Evolutionary conservation across 495 filamentous ascomycete genomes (phyloP).

Genomic region (Terfezia boudieri): DNA sequence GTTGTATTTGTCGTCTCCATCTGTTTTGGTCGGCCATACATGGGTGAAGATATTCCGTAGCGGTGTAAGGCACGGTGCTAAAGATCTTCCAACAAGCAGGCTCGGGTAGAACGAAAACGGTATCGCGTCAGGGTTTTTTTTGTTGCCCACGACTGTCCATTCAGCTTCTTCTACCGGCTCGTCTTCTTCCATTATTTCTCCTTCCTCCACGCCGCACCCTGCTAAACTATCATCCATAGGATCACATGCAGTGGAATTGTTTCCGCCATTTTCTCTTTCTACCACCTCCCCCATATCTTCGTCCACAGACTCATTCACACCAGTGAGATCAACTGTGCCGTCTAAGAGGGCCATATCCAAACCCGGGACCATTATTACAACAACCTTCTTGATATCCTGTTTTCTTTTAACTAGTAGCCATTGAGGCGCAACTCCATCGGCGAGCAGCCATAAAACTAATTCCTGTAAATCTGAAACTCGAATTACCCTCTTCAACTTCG

Average conservation of each 20-base stretch:
- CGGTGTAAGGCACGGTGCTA: constrained; percentile 41
- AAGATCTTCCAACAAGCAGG: constrained; percentile 32
- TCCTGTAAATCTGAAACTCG: constrained; percentile 59
- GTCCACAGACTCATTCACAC: not conserved
- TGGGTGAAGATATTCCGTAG: constrained; percentile 67
- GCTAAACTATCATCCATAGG: not conserved
- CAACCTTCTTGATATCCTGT: constrained; percentile 53
- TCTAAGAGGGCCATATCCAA: constrained; percentile 80
- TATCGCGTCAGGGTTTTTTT: constrained; percentile 20
- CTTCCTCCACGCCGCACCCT: constrained; percentile 11
- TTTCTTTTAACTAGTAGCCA: constrained; percentile 52
- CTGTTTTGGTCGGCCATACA: constrained; percentile 70
- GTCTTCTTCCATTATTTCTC: constrained; percentile 17
- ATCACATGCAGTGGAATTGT: constrained; percentile 1
- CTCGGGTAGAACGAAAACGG: constrained; percentile 45
- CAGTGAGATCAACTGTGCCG: constrained; percentile 28
- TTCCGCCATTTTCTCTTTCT: not conserved
- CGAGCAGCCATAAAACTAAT: constrained; percentile 69
- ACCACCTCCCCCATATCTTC: constrained; percentile 6
- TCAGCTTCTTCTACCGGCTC: constrained; percentile 6
- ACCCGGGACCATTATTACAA: constrained; percentile 84
- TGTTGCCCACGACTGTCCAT: constrained; percentile 21
- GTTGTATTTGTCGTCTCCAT: constrained; percentile 58
- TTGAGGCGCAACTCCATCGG: constrained; percentile 60
- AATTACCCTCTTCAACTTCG: constrained; percentile 48